Percentiles rank a stretch among this genome's conserved stretches.
Conservation (phyloP, 2,329 filamentous ascomycete species). For the Metarhizium robertsii region DNA sequence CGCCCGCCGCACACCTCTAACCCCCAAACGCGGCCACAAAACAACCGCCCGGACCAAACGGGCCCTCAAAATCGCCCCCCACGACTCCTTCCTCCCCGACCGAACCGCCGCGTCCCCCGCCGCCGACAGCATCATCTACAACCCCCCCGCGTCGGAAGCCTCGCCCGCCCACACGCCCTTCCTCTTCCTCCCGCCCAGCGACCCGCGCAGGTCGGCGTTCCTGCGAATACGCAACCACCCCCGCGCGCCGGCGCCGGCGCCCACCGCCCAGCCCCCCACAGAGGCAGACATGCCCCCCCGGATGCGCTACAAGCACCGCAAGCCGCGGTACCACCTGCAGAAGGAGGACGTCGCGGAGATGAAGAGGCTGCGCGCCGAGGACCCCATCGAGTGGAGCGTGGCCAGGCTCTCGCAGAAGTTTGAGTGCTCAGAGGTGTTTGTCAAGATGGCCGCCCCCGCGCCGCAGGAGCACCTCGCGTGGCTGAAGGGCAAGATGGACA, state of each 20-base stretch:
- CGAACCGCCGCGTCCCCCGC: constrained; percentile 20
- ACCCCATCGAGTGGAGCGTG: constrained; percentile 48
- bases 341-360: constrained; percentile 51
- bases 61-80: constrained; percentile 49
- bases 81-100: constrained; percentile 47
- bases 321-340: constrained; percentile 41
- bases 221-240: constrained; percentile 31
- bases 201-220: constrained; percentile 43
- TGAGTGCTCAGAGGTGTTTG: constrained; percentile 45
- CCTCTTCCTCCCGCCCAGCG: constrained; percentile 51
- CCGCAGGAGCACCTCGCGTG: constrained; percentile 36
- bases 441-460: constrained; percentile 48
- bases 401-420: constrained; percentile 42
- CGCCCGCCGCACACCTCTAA: constrained; percentile 14
- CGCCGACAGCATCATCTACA: constrained; percentile 41
- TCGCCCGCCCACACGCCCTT: constrained; percentile 58
- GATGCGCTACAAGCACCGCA: constrained; percentile 25
- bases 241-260: constrained; percentile 12
- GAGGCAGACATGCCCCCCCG: constrained; percentile 23
- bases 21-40: constrained; percentile 35
- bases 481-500: constrained; percentile 35
- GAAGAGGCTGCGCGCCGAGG: constrained; percentile 39
- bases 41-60: constrained; percentile 45
- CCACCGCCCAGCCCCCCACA: constrained; percentile 6
- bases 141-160: constrained; percentile 43